Percentiles rank a stretch among this genome's conserved stretches.
Evolutionary conservation across 2,329 filamentous ascomycete genomes (phyloP).

Genomic region (Aspergillus sojae): DNA sequence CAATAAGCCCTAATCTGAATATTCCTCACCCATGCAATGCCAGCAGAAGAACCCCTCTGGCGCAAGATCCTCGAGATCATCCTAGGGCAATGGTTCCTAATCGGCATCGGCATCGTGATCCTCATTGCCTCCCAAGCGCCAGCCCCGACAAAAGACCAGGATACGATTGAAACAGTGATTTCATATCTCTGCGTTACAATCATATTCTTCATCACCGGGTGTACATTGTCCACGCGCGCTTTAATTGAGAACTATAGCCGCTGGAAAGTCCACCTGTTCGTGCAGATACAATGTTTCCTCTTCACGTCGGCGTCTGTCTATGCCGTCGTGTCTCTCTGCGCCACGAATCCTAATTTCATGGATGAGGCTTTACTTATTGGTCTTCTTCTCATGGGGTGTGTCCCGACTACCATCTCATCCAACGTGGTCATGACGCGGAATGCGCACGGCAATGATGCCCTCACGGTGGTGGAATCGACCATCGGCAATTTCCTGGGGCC

Average conservation of each 20-base stretch:
- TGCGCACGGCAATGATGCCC: neutral
- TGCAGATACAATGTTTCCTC: neutral
- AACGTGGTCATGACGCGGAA: neutral
- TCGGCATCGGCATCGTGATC: neutral
- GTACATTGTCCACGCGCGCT: neutral
- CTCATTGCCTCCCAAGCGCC: neutral
- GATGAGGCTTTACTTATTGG: neutral
- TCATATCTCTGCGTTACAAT: neutral
- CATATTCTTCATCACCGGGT: neutral
- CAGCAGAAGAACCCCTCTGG: neutral
- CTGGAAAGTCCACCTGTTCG: neutral
- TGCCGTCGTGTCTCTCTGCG: neutral
- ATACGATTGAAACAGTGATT: neutral
- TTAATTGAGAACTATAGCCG: neutral
- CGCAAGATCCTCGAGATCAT: neutral
- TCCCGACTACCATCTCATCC: neutral
- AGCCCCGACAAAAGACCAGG: neutral
- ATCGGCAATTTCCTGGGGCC: neutral
- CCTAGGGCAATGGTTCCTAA: neutral
- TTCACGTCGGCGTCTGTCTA: neutral
- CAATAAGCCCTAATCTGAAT: neutral
- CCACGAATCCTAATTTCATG: neutral
- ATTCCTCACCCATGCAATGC: neutral
- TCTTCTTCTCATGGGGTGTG: neutral
- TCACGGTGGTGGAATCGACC: neutral